These are phyloP conservation scores for Heimioporus retisporus DNA, from an alignment of 1,284 basidiomycete genomes.

Conservation along the genomic window DNA sequence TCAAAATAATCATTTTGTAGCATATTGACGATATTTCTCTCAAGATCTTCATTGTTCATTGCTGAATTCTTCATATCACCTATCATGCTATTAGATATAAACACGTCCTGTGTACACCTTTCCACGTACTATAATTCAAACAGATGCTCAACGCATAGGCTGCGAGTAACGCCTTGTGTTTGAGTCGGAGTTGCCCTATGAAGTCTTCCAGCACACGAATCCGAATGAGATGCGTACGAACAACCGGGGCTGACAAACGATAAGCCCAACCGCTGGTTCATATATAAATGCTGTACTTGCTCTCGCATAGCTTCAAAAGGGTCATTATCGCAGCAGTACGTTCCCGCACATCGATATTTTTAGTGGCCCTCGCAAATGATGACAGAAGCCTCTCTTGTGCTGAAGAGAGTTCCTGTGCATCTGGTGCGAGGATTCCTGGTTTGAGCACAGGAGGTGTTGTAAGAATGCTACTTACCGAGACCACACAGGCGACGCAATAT, in stretches of 20 bases:
- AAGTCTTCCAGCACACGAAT: neutral
- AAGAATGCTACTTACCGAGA: neutral
- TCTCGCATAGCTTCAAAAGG: constrained; percentile 24
- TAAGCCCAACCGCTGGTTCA: constrained; percentile 2
- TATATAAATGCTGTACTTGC: constrained; percentile 4
- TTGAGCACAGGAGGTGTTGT: no score
- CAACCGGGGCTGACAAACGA: constrained; percentile 3
- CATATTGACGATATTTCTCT: neutral
- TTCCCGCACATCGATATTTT: constrained; percentile 15
- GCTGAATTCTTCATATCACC: neutral
- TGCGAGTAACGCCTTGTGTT: no score
- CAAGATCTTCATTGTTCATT: neutral
- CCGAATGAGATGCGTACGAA: constrained; percentile 15
- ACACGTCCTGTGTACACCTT: neutral
- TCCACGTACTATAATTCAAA: neutral
- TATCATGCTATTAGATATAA: neutral
- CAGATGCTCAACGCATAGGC: neutral
- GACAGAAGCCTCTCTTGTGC: no score
- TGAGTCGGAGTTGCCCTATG: no score
- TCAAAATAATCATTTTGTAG: neutral
- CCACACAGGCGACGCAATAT: constrained; percentile 2
- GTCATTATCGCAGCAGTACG: constrained; percentile 35
- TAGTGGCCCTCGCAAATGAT: neutral
- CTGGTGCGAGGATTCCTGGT: no score
- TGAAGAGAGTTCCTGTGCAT: no score